Evolutionary conservation across 2,329 filamentous ascomycete species (phyloP), one percentile per base, ranked within the genome.

Genomic region (Coniella lustricola): DNA sequence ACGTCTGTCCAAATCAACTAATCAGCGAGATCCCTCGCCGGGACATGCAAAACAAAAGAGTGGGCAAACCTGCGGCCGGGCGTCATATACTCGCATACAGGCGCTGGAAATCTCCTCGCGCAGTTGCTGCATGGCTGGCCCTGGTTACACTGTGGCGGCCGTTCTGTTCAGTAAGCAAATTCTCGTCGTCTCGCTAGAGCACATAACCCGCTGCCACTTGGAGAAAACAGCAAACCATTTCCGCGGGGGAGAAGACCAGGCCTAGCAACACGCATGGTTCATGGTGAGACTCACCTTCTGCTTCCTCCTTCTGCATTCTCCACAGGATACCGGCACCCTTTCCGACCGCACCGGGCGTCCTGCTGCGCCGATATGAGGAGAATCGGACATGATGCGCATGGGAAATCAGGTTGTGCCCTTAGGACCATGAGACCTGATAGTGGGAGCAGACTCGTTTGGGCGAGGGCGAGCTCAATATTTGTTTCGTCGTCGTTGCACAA

Each of bases 111-210:
- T 25, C 75, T 67, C 33, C 75, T 70, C 20, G 67, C 62, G 54
- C 75, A 79, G 56, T 78, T 76, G 37, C 69, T 70, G 60, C 75
- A 78, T 13, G 75, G 75, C 25, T 74, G 72, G 21, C 70, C 68
- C 55, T 76, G 73, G 55, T 76, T 74, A 57, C 75, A 79, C 75
- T 78, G 49, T 21, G 29, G 14, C 21, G 34, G 12, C 10, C 9
- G 33, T 25, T 32, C 33, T 25, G 13, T 18, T 49, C 21, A 54
- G 52, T 41, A 16, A 16, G 10, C 25, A 29, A 10, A 29, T 10
- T 47, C 8, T 22, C 17, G 18, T 18, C n/a, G n/a, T n/a, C n/a
- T n/a, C n/a, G n/a, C n/a, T n/a, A n/a, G n/a, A n/a, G n/a, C n/a
- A n/a, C n/a, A n/a, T n/a, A n/a, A n/a, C n/a, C n/a, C n/a, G n/a